Evolutionary conservation across 2,329 filamentous ascomycete species (phyloP), one percentile per base, ranked within the genome.

Genomic region (Colletotrichum liriopes): DNA sequence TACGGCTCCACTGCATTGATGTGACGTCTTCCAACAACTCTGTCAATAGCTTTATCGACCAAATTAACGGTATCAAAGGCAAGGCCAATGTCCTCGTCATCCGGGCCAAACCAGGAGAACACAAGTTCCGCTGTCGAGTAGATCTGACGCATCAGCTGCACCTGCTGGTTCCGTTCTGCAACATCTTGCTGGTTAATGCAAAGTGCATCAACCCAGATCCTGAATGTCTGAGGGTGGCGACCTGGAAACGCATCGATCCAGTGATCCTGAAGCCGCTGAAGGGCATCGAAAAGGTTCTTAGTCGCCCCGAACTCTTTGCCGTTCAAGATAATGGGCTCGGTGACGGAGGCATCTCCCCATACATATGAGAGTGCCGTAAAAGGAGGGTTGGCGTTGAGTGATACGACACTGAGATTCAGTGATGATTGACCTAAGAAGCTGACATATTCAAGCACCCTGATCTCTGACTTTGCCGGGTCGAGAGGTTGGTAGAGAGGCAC

Each of bases 381-480:
- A 11, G 23, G 12, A 16, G 37, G 35, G 18, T 59, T 16, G n/a
- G 9, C 35, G 8, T 59, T 35, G 16, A 59, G 55, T 11, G 55
- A 59, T 59, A 29, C 37, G 18, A n/a, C 14, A 20, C n/a, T 59
- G 37, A 59, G 35, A 18, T 39, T 59, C 37, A 43, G n/a, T 18
- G 35, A 59, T 11, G 37, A 37, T 20, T 59, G 55, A 12, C 55
- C 55, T 23, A 37, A 59, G 37, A 59, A 59, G 55, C 52, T 37
- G 52, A 56, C 52, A 56, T 56, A 39, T 37, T 56, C 52, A 32
- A 56, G 52, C 32, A 56, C n/a, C 35, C 55, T 43, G 14, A 59
- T 41, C n/a, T 39, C 55, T 20, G 35, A 43, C 37, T 43, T 59
- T 14, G 37, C 58, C 26, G 55, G 3, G 26, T 60, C 41, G 20